Percentiles rank a stretch among this genome's conserved stretches.
Conservation (phyloP, 1,284 basidiomycete species). For the Rhodotorula sp. region DNA sequence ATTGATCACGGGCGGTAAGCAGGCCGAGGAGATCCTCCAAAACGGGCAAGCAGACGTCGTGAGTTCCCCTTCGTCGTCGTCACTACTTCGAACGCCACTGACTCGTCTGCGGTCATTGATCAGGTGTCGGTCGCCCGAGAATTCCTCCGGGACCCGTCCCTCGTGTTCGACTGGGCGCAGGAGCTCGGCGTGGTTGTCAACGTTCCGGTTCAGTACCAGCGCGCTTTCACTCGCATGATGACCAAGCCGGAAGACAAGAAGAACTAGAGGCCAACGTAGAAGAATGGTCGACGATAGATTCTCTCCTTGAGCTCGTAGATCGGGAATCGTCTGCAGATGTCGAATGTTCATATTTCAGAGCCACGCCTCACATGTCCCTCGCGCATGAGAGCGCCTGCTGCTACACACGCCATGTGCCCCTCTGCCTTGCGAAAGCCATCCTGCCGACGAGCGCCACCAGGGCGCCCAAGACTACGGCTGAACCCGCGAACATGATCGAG, state of each 20-base stretch:
- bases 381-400: neutral
- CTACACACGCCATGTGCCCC: slow-evolving; percentile 44
- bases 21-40: slow-evolving; percentile 66
- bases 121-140: slow-evolving; percentile 64
- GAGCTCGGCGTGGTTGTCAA: slow-evolving; percentile 58
- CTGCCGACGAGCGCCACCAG: slow-evolving; percentile 17
- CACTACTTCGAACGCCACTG: neutral
- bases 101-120: neutral
- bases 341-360: neutral
- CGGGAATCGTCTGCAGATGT: neutral
- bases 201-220: slow-evolving; percentile 40
- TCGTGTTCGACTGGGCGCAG: slow-evolving; percentile 54
- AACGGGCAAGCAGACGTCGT: slow-evolving; percentile 64
- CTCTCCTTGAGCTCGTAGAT: neutral
- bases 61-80: neutral
- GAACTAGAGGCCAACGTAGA: neutral
- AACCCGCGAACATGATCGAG: slow-evolving; percentile 43
- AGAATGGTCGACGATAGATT: neutral
- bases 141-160: slow-evolving; percentile 61
- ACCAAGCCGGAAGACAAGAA: slow-evolving; percentile 8
- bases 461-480: slow-evolving; percentile 14
- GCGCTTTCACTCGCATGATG: slow-evolving; percentile 59
- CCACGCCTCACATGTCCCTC: neutral
- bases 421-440: slow-evolving; percentile 29
- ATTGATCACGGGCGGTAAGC: slow-evolving; percentile 62